These are phyloP conservation scores for Amauroascus verrucosus DNA, from an alignment of 2,329 filamentous ascomycete species.

Conservation along the genomic window DNA sequence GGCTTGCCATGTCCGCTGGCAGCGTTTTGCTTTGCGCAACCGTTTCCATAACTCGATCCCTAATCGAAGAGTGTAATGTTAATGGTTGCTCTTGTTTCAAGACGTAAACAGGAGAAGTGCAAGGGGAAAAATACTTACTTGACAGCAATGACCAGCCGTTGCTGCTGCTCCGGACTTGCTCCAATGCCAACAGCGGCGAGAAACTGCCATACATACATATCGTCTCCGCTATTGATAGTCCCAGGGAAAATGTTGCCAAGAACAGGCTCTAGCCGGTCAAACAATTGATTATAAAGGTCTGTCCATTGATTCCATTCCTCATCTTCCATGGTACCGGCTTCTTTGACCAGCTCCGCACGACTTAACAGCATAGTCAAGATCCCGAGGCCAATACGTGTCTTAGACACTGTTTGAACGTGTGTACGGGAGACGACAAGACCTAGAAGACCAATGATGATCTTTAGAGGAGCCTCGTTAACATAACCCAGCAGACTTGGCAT, in stretches of 20 bases:
- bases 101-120: not conserved
- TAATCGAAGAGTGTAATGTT: slow-evolving; percentile 18
- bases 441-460: slow-evolving; percentile 82
- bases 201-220: slow-evolving; percentile 97
- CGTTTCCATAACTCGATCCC: slow-evolving; percentile 91
- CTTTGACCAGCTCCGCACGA: slow-evolving; percentile 85
- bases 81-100: not conserved
- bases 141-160: slow-evolving; percentile 83
- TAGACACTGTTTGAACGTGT: slow-evolving; percentile 73
- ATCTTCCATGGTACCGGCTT: slow-evolving; percentile 59
- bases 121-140: slow-evolving; percentile 47
- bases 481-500: slow-evolving; percentile 85
- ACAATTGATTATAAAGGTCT: slow-evolving; percentile 71
- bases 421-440: slow-evolving; percentile 72
- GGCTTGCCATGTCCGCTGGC: slow-evolving; percentile 71
- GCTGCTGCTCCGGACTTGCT: slow-evolving; percentile 87
- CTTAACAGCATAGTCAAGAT: slow-evolving; percentile 91
- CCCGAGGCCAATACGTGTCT: slow-evolving; percentile 76
- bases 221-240: slow-evolving; percentile 78
- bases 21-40: slow-evolving; percentile 81
- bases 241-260: slow-evolving; percentile 82
- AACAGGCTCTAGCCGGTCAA: slow-evolving; percentile 74
- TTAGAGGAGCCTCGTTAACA: slow-evolving; percentile 79
- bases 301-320: slow-evolving; percentile 76
- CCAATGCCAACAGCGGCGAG: slow-evolving; percentile 89